Base-by-base conservation (phyloP, 2,329 filamentous ascomycete genomes). In the Xylariaceae sp. region DNA sequence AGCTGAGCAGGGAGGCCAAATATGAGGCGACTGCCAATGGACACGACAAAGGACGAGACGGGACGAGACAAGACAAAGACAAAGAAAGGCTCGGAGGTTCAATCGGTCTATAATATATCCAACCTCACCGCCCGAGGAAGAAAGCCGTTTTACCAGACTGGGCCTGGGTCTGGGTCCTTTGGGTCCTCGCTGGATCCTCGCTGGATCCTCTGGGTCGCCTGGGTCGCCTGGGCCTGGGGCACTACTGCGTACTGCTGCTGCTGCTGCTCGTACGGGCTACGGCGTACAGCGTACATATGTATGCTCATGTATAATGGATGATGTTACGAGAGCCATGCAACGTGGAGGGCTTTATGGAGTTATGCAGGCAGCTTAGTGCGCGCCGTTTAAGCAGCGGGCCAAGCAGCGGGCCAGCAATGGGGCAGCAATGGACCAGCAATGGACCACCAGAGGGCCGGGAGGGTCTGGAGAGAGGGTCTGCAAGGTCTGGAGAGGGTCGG, bases 321-420 rank as follows among this genome's bases (percentile, higher is more conserved):
- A 63, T 56, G 61, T 65, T 61, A 47, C 55, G 57, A 44, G 37
- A 23, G 37, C 4, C 44, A 59, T 57, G 54, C 45, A 54, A 53
- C 51, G 18, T 45, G 49, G 57, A 51, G 49, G 17, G 50, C 34
- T 52, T 58, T 57, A 50, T 50, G 23, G 23, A 30, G 23, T 59
- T 56, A 61, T 64, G 58, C 58, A 59, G 56, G 44, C 17, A 18
- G 13, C 47, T 62, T 49, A 55, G 56, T 13, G 54, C 55, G 60
- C 57, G 55, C 50, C 23, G 23, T 30, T 30, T 53, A 50, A 11
- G 48, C 4, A 23, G 48, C 56, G 64, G 58, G 55, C 65, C 67
- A 70, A 70, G 17, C 17, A 18, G 17, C 17, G 17, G 17, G 17
- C 17, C 17, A 18, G 17, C 17, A 18, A 18, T 18, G 17, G 17